Base-by-base conservation (phyloP, 768 basidiomycete species). In the button mushroom (Agaricus bisporus) region DNA sequence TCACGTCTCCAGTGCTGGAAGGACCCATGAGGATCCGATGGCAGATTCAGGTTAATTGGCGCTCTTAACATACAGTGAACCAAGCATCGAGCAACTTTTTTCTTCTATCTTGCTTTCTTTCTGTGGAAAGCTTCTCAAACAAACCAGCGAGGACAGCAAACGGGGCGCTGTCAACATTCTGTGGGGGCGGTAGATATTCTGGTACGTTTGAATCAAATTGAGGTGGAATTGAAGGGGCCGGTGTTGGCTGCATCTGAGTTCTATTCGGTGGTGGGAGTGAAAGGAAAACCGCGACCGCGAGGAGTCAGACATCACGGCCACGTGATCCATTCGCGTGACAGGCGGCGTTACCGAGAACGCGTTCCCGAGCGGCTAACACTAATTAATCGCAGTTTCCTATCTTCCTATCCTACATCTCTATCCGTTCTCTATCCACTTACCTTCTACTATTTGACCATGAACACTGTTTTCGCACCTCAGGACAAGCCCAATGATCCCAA, bases 1-100 rank as follows among this genome's bases (percentile, higher is more conserved):
- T 89, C 80, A 41, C 82, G 73, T 59, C 95, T 79, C 92, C 94
- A 98, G 63, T 87, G 83, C 86, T 91, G 60, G 48, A 18, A 41
- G 58, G 59, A 49, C 47, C 41, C 59, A 41, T 58, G 49, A 61
- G 22, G 51, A 47, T 45, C 44, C 18, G 1, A 38, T 22, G 6
- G 39, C 42, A 43, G 20, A 14, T 12, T 22, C 18, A 43, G 25
- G 20, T 8, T 10, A 43, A 43, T 28, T 15, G 46, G 56, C 20
- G 32, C 41, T 26, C 54, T 58, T 25, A 10, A 65, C 85, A 68
- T 76, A 93, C 91, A 54, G 77, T 82, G 63, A 95, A 91, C 88
- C 93, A 95, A 14, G 77, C 72, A 43, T 73, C 71, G n/a, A 97
- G 66, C 5, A 86, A 70, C 61, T 79, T 87, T 57, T 79, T 80